Conservation (phyloP, 2,329 filamentous ascomycete genomes). For the Beauveria brongniartii region DNA sequence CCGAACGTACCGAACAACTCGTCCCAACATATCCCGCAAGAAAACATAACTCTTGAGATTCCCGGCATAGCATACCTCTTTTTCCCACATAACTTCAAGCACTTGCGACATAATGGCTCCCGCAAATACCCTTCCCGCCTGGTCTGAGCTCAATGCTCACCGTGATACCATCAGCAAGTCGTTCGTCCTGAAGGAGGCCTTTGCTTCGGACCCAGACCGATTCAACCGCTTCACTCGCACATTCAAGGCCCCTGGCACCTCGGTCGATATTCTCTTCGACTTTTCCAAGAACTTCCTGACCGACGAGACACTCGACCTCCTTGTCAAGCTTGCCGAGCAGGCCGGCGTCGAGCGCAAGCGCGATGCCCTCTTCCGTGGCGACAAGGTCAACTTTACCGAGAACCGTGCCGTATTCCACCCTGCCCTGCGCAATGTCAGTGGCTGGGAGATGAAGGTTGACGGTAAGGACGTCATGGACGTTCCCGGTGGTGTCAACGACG, state of each 20-base stretch:
- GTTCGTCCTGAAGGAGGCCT: slow-evolving; percentile 89
- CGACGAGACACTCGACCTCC: slow-evolving; percentile 79
- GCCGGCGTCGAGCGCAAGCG: slow-evolving; percentile 86
- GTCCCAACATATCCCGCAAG: not conserved
- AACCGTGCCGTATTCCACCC: slow-evolving; percentile 92
- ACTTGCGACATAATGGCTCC: slow-evolving; percentile 56
- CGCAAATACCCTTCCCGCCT: slow-evolving; percentile 76
- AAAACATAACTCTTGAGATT: not conserved
- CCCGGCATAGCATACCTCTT: not conserved
- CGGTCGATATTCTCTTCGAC: slow-evolving; percentile 90
- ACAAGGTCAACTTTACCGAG: slow-evolving; percentile 99
- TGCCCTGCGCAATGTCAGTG: slow-evolving; percentile 82
- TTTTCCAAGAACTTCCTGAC: slow-evolving; percentile 99
- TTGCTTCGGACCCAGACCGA: slow-evolving; percentile 77
- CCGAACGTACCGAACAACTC: not conserved
- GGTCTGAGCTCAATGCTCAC: slow-evolving; percentile 86
- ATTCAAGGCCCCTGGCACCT: slow-evolving; percentile 72
- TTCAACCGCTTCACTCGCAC: slow-evolving; percentile 86
- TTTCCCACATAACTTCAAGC: not conserved
- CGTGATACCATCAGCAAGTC: slow-evolving; percentile 78
- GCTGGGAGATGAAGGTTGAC: slow-evolving; percentile 75
- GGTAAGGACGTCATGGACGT: slow-evolving; percentile 88
- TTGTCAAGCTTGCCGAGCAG: slow-evolving; percentile 86
- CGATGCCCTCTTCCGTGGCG: slow-evolving; percentile 93
- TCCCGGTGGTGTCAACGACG: slow-evolving; percentile 79